These are phyloP conservation scores for Plasmodium sp. DNA, from an alignment of 169 alveolate species.

Conservation along the genomic window DNA sequence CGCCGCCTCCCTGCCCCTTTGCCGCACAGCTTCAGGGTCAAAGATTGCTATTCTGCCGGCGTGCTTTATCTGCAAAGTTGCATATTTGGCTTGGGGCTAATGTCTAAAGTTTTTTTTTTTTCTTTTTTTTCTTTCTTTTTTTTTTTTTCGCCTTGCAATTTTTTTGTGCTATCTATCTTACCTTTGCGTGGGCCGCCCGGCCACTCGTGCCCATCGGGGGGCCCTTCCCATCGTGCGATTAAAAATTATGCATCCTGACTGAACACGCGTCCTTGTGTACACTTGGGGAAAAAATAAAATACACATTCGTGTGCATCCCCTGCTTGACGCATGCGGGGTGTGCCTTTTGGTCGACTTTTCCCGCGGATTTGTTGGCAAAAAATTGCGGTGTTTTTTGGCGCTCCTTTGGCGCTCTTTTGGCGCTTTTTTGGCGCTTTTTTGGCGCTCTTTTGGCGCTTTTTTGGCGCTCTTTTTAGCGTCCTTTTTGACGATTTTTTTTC, in stretches of 20 bases:
- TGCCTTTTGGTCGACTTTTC: background rate
- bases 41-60: background rate
- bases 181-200: background rate
- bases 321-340: background rate
- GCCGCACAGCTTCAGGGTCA: background rate
- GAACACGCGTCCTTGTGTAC: background rate
- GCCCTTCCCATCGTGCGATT: background rate
- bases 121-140: background rate
- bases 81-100: background rate
- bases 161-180: background rate
- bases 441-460: background rate
- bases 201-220: background rate
- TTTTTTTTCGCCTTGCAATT: background rate
- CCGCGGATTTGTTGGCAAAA: background rate
- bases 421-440: background rate
- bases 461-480: background rate
- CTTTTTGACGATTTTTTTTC: background rate
- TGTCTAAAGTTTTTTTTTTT: conserved; percentile 1
- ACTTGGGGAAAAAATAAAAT: background rate
- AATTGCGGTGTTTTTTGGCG: background rate
- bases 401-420: background rate
- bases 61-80: background rate
- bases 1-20: background rate
- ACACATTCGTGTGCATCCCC: background rate
- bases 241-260: background rate